phyloP scores from a whole-genome alignment of 2,329 filamentous ascomycete genomes.

The Clonostachys byssicola region DNA sequence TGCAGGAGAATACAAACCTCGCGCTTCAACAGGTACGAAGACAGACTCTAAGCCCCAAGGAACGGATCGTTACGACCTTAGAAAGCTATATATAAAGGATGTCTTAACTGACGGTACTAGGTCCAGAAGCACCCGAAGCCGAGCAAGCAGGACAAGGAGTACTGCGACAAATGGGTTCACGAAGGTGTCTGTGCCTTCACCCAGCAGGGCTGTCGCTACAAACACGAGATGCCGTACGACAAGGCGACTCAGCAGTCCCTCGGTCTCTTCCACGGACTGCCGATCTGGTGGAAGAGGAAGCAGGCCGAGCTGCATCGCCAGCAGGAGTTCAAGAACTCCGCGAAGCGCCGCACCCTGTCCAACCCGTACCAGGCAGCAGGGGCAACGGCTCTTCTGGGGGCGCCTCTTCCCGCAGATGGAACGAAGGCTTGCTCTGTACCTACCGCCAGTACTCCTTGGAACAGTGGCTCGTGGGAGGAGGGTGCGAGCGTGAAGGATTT shows the following conservation, averaged over 20 bases:
- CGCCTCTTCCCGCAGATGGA: background rate
- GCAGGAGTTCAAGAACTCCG: conserved; percentile 5
- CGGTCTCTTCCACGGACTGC: conserved; percentile 65
- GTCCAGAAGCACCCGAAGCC: no score
- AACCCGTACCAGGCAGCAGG: background rate
- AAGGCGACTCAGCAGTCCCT: conserved; percentile 60
- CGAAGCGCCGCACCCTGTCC: background rate
- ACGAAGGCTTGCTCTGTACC: background rate
- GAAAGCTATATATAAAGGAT: no score
- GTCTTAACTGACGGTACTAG: no score
- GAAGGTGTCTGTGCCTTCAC: conserved; percentile 80
- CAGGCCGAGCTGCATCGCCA: conserved; percentile 35
- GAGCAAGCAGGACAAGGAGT: conserved; percentile 57
- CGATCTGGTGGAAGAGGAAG: conserved; percentile 54
- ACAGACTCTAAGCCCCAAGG: no score
- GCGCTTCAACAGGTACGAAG: no score
- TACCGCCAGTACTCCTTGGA: no score
- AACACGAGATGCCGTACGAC: conserved; percentile 83
- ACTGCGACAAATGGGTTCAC: conserved; percentile 88
- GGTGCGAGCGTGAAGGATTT: no score
- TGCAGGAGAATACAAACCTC: no score
- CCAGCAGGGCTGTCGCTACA: conserved; percentile 83
- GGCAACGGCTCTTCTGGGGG: background rate
- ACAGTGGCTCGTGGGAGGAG: no score
- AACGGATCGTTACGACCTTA: no score